Percentiles rank a stretch among this genome's conserved stretches.
Conservation (phyloP, 2,329 filamentous ascomycete species). For the Helotiales sp. region DNA sequence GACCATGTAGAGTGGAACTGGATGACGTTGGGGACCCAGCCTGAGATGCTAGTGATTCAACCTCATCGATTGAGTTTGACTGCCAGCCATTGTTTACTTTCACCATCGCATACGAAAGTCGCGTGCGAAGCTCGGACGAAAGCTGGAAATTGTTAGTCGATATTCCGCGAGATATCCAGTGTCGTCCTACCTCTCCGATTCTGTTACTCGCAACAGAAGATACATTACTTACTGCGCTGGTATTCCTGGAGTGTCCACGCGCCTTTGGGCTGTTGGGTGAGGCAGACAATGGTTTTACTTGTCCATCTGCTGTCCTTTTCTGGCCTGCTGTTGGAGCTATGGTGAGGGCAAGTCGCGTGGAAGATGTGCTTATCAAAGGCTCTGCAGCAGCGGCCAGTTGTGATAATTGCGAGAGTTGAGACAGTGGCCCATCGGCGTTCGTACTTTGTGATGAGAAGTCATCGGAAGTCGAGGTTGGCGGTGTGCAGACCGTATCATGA, state of each 20-base stretch:
- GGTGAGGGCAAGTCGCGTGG: slow-evolving; percentile 31
- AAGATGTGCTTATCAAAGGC: slow-evolving; percentile 32
- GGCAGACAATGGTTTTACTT: slow-evolving; percentile 63
- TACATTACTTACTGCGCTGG: slow-evolving; percentile 67
- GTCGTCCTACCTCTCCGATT: slow-evolving; percentile 72
- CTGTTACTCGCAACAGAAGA: slow-evolving; percentile 67
- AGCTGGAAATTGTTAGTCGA: slow-evolving; percentile 38
- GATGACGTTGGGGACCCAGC: slow-evolving; percentile 66
- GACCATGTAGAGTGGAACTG: slow-evolving; percentile 59
- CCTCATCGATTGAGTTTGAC: slow-evolving; percentile 74
- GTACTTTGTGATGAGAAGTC: slow-evolving; percentile 47
- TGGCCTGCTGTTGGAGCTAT: slow-evolving; percentile 49
- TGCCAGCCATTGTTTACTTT: slow-evolving; percentile 94
- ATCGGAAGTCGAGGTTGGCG: slow-evolving; percentile 44
- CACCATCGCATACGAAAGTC: slow-evolving; percentile 90
- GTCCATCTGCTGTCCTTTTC: slow-evolving; percentile 79
- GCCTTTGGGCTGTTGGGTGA: slow-evolving; percentile 47
- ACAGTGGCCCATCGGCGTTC: slow-evolving; percentile 55
- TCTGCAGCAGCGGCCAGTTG: slow-evolving; percentile 60
- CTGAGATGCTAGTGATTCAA: slow-evolving; percentile 75
- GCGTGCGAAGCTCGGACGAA: slow-evolving; percentile 72
- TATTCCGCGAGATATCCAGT: not conserved
- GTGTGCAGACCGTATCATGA: slow-evolving; percentile 48
- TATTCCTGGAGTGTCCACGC: slow-evolving; percentile 69
- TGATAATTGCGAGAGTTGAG: slow-evolving; percentile 62